Base-by-base conservation (phyloP, 257 asterid species). In the Capsicum chinense region DNA sequence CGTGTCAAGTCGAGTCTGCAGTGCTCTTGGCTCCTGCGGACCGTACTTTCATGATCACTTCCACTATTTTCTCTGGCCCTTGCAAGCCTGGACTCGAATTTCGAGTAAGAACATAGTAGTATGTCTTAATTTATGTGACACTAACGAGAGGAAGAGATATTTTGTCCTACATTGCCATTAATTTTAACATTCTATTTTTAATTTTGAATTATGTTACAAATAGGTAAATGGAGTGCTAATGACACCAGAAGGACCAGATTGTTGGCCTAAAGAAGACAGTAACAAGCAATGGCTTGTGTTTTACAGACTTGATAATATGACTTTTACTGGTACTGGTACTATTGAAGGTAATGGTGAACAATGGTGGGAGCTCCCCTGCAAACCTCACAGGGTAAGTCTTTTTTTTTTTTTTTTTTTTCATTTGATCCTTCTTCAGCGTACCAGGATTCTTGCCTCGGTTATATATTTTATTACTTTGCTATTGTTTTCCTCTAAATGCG, bases 331-430 rank as follows among this genome's bases (percentile, higher is more conserved):
- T 48, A 87, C 88, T 13, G 98, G 99, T 44, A 93, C 93, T 33
- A 91, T 97, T 74, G 95, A 97, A 92, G 99, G 98, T 16, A 92
- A 97, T 56, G 99, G 99, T 26, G 90, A 92, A 17, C 87, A 93
- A 21, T 97, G 99, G 99, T 97, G 99, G 99, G 93, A 93, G 33
- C 97, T 97, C 33, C 99, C 98, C 2, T 97, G 98, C 95, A 97
- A 97, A 85, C 99, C 99, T 86, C 99, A 97, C 86, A 92, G 84
- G 93, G 99, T 94, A 88, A 17, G 56, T 64, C 11, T 16, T 19
- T 70, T 13, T 26, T 35, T 2, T 26, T 21, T 21, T 13, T 56
- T 6, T 57, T 21, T 60, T 39, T 42, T 5, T 0, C 0, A 2
- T 10, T 0, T 4, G 44, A 4, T 39, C 44, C 44, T 39, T 39